These are phyloP conservation scores for Catharanthus roseus DNA, from an alignment of 257 asterid genomes.

Conservation along the genomic window DNA sequence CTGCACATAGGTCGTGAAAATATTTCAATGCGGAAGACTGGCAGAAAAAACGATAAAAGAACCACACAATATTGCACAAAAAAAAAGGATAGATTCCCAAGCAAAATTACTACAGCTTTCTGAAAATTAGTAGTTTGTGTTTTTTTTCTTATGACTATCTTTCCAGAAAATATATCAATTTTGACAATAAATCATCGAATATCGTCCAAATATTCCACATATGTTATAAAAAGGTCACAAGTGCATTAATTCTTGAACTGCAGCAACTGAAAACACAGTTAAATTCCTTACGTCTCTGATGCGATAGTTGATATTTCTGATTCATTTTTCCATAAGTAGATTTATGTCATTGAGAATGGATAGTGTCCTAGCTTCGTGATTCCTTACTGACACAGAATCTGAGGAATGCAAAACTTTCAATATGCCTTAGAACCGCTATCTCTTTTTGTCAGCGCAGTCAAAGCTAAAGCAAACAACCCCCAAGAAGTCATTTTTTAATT, in stretches of 20 bases:
- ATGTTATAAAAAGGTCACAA: too few species aligned
- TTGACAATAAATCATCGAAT: background rate
- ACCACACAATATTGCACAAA: too few species aligned
- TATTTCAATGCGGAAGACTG: slow-evolving; percentile 10
- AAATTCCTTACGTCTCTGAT: background rate
- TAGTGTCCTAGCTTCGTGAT: too few species aligned
- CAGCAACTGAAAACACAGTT: background rate
- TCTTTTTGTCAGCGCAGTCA: background rate
- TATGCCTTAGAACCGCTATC: background rate
- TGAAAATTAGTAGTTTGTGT: background rate
- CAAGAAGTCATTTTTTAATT: background rate
- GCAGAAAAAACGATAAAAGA: background rate
- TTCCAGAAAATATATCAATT: background rate
- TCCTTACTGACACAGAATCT: too few species aligned
- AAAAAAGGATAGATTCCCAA: background rate
- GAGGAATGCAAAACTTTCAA: too few species aligned
- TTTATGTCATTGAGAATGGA: too few species aligned
- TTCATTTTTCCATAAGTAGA: too few species aligned
- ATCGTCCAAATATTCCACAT: too few species aligned
- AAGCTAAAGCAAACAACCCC: background rate
- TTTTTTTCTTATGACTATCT: background rate
- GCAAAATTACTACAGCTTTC: background rate
- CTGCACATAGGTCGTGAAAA: slow-evolving; percentile 37
- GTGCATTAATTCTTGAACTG: too few species aligned
- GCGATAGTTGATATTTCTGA: background rate